Percentiles rank a stretch among this genome's conserved stretches.
Evolutionary conservation across 345 rosid species (phyloP).

Genomic region (Linum usitatissimum): DNA sequence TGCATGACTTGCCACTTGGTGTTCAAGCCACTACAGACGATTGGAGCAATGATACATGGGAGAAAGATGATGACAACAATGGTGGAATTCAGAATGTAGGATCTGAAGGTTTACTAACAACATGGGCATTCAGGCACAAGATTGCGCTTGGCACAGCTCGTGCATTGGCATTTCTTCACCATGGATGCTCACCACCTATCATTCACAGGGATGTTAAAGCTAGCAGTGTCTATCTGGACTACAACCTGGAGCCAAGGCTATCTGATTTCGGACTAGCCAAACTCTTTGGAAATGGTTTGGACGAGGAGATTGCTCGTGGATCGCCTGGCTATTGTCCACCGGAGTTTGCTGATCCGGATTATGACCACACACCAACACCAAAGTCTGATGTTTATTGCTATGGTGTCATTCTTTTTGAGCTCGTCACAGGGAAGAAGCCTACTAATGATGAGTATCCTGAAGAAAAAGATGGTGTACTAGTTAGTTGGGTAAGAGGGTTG

Average conservation of each 20-base stretch:
- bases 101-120: slow-evolving; percentile 46
- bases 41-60: slow-evolving; percentile 90
- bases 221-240: slow-evolving; percentile 79
- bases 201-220: slow-evolving; percentile 84
- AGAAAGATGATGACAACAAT: slow-evolving; percentile 36
- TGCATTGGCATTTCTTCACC: slow-evolving; percentile 88
- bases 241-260: slow-evolving; percentile 68
- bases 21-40: slow-evolving; percentile 56
- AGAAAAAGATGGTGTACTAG: slow-evolving; percentile 43
- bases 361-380: slow-evolving; percentile 42
- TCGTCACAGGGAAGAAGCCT: slow-evolving; percentile 69
- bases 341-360: slow-evolving; percentile 51
- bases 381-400: slow-evolving; percentile 89
- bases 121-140: slow-evolving; percentile 78
- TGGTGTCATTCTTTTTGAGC: slow-evolving; percentile 76
- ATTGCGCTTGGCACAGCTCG: slow-evolving; percentile 84
- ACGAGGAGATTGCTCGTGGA: slow-evolving; percentile 53
- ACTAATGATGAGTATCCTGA: slow-evolving; percentile 60
- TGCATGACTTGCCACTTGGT: slow-evolving; percentile 80
- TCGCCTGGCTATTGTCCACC: slow-evolving; percentile 83
- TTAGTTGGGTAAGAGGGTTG: slow-evolving; percentile 66
- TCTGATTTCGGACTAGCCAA: slow-evolving; percentile 85
- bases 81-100: slow-evolving; percentile 52
- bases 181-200: slow-evolving; percentile 86
- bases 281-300: slow-evolving; percentile 64